A percentile compares a stretch with the other conserved stretches of the same genome.
phyloP scores from a whole-genome alignment of 2,329 filamentous ascomycete genomes.

The Nigrospora sphaerica region DNA sequence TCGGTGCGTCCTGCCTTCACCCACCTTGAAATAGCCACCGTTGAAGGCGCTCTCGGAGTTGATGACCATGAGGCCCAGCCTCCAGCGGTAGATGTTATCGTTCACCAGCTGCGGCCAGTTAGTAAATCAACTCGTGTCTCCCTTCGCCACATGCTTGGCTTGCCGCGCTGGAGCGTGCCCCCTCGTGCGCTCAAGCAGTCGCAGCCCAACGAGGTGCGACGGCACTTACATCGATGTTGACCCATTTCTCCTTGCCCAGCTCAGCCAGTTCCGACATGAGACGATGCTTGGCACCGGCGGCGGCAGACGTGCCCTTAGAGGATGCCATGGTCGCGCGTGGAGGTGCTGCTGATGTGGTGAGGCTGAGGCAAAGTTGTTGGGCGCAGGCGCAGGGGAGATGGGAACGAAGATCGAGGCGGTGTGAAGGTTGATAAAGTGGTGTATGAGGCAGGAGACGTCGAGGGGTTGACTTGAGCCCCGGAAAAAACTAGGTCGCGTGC shows the following conservation, averaged over 20 bases:
- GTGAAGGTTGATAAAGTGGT: too few relatives aligned
- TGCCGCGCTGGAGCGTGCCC: too few relatives aligned
- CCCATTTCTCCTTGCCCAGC: constrained; percentile 86
- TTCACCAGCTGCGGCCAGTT: constrained; percentile 53
- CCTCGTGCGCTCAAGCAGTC: too few relatives aligned
- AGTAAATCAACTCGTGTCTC: too few relatives aligned
- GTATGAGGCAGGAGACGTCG: too few relatives aligned
- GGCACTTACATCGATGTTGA: constrained; percentile 69
- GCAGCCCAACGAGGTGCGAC: not conserved
- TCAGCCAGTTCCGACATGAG: constrained; percentile 83
- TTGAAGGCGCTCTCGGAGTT: constrained; percentile 90
- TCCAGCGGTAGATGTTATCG: constrained; percentile 83
- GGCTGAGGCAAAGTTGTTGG: too few relatives aligned
- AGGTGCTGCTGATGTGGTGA: not conserved
- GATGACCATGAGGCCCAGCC: constrained; percentile 81
- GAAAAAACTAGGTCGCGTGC: too few relatives aligned
- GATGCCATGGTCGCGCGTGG: constrained; percentile 14
- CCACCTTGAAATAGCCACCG: constrained; percentile 78
- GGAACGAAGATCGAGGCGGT: too few relatives aligned
- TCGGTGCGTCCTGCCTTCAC: constrained; percentile 6
- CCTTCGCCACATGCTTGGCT: too few relatives aligned
- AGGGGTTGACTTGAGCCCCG: too few relatives aligned
- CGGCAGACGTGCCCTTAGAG: constrained; percentile 6
- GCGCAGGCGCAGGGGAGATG: too few relatives aligned
- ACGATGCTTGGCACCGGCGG: constrained; percentile 60